Conservation (phyloP, 139 green algal genomes). For the Tetradesmus lagerheimii region DNA sequence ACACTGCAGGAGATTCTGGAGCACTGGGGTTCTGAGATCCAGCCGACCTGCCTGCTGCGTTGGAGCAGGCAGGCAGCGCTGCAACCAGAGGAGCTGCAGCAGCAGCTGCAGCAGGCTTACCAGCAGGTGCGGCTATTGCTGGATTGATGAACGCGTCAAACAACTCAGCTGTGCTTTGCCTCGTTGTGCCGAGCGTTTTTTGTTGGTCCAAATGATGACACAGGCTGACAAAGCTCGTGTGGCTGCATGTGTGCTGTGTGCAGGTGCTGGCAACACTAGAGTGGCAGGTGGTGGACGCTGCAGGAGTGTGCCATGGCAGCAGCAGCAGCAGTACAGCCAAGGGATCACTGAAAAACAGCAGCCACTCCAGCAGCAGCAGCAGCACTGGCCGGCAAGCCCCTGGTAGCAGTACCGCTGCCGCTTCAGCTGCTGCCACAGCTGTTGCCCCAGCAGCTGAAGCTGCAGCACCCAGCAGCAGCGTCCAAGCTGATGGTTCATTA, state of each 20-base stretch:
- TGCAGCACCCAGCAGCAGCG: neutral
- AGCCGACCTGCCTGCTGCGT: conserved; percentile 43
- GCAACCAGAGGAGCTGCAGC: neutral
- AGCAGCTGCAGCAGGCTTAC: conserved; percentile 24
- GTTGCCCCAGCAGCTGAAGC: conserved; percentile 18
- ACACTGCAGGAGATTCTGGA: neutral
- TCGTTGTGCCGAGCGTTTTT: no score
- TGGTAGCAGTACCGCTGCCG: neutral
- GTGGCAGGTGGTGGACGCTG: neutral
- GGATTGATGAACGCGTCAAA: neutral
- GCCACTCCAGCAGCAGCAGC: neutral
- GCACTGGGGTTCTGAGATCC: neutral
- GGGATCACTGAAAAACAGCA: neutral
- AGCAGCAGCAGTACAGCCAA: conserved; percentile 17
- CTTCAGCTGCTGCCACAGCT: neutral
- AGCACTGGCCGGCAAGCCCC: neutral
- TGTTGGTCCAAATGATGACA: no score
- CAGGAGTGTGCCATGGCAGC: conserved; percentile 19
- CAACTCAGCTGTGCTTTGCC: no score
- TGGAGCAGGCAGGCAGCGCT: conserved; percentile 36
- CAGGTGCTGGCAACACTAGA: neutral
- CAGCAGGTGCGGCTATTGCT: neutral
- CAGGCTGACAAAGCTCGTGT: no score
- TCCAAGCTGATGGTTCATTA: neutral
- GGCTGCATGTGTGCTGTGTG: neutral